Evolutionary conservation across 768 basidiomycete species (phyloP).

Genomic region (Gautieria morchelliformis): DNA sequence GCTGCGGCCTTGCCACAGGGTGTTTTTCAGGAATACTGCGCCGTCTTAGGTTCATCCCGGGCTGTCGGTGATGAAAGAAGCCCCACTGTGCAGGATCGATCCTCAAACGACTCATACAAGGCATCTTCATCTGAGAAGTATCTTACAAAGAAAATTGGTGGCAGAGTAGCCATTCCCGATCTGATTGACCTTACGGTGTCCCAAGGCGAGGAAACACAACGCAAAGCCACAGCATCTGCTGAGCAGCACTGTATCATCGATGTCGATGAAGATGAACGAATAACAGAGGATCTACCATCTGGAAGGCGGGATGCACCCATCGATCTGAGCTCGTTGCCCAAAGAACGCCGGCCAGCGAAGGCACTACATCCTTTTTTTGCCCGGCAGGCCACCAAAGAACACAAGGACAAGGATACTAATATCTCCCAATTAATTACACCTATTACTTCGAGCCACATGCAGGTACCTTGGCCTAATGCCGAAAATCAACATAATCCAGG

Average conservation of each 20-base stretch:
- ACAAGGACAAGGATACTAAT: neutral
- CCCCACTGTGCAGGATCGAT: neutral
- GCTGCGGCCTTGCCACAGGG: no score
- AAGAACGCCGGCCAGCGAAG: neutral
- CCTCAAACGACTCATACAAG: neutral
- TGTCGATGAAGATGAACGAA: neutral
- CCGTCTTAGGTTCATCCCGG: neutral
- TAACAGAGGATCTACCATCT: neutral
- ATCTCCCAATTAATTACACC: neutral
- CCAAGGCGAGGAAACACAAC: neutral
- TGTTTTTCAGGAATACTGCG: neutral
- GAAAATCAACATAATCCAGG: conserved; percentile 55
- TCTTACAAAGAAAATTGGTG: neutral
- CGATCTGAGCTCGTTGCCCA: neutral
- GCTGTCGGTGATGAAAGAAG: neutral
- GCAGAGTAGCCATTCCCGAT: neutral
- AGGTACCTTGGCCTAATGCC: conserved; percentile 39
- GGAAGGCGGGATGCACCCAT: neutral
- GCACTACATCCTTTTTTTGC: conserved; percentile 1
- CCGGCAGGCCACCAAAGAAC: neutral
- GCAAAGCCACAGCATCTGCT: no score
- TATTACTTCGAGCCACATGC: neutral
- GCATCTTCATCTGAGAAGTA: neutral
- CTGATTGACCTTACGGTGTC: neutral
- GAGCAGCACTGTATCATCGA: neutral